These are phyloP conservation scores for bread wheat (Triticum aestivum) DNA, from an alignment of 176 grass and related monocot species.

Conservation along the genomic window DNA sequence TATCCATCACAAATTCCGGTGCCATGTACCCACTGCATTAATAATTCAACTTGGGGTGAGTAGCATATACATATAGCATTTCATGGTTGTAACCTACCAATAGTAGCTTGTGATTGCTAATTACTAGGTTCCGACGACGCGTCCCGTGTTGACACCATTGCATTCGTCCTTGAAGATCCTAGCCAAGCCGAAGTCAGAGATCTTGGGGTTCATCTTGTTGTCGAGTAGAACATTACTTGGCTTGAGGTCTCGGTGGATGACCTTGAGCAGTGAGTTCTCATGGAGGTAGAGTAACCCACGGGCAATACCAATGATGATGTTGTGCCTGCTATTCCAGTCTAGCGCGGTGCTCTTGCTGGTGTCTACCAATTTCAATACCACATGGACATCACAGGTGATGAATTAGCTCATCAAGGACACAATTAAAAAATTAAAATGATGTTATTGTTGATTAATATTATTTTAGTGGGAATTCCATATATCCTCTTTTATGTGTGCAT, in stretches of 20 bases:
- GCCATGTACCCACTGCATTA: conserved; percentile 80
- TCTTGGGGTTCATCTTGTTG: conserved; percentile 87
- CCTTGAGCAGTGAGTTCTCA: conserved; percentile 77
- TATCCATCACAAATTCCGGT: conserved; percentile 68
- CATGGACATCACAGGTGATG: too few relatives aligned
- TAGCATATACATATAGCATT: not conserved
- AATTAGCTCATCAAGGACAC: not conserved
- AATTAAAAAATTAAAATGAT: too few relatives aligned
- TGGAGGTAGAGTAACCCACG: conserved; percentile 81
- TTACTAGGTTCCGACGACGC: conserved; percentile 80
- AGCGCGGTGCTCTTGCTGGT: conserved; percentile 39
- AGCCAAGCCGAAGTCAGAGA: conserved; percentile 95
- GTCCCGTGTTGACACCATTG: conserved; percentile 56
- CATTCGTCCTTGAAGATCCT: conserved; percentile 82
- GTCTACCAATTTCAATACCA: conserved; percentile 29
- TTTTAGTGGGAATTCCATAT: too few relatives aligned
- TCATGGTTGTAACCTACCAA: too few relatives aligned
- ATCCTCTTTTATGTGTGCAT: too few relatives aligned
- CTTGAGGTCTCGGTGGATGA: conserved; percentile 84
- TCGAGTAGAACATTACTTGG: conserved; percentile 88
- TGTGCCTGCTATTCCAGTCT: conserved; percentile 61
- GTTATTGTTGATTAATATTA: too few relatives aligned
- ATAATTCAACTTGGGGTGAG: not conserved
- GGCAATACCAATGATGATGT: conserved; percentile 68
- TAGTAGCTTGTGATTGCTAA: too few relatives aligned